Percentiles rank a stretch among this genome's conserved stretches.
Conservation (phyloP, 2,329 filamentous ascomycete genomes). For the Fusarium miscanthi region DNA sequence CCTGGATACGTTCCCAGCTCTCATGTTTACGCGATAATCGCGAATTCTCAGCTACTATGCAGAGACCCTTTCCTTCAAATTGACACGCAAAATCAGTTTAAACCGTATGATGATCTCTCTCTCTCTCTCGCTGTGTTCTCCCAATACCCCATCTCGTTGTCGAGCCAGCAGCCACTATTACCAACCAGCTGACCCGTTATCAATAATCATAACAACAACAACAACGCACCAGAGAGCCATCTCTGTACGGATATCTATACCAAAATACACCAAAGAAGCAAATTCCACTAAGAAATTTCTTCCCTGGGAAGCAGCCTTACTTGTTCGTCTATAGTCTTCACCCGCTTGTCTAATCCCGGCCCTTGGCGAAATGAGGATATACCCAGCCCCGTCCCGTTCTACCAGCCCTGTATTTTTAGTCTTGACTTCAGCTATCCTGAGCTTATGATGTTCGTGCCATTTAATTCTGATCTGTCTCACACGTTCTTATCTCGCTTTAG, state of each 20-base stretch:
- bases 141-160: slow-evolving; percentile 20
- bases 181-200: slow-evolving; percentile 23
- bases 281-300: slow-evolving; percentile 15
- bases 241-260: background rate
- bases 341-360: slow-evolving; percentile 32
- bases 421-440: background rate
- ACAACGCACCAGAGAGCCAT: slow-evolving; percentile 21
- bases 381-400: slow-evolving; percentile 25
- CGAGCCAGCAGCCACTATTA: slow-evolving; percentile 29
- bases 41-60: background rate
- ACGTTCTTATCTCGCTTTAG: slow-evolving; percentile 16
- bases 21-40: background rate
- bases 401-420: slow-evolving; percentile 17
- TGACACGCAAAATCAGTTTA: background rate
- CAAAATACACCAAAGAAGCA: slow-evolving; percentile 23
- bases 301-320: slow-evolving; percentile 14
- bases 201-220: slow-evolving; percentile 24
- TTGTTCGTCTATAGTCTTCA: slow-evolving; percentile 4
- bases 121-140: background rate
- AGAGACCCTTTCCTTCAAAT: background rate
- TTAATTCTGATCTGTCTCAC: slow-evolving; percentile 31
- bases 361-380: slow-evolving; percentile 44
- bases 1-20: background rate
- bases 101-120: background rate
- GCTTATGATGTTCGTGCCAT: slow-evolving; percentile 15